These are phyloP conservation scores for Rhynchosporium graminicola DNA, from an alignment of 2,329 filamentous ascomycete species.

Conservation along the genomic window DNA sequence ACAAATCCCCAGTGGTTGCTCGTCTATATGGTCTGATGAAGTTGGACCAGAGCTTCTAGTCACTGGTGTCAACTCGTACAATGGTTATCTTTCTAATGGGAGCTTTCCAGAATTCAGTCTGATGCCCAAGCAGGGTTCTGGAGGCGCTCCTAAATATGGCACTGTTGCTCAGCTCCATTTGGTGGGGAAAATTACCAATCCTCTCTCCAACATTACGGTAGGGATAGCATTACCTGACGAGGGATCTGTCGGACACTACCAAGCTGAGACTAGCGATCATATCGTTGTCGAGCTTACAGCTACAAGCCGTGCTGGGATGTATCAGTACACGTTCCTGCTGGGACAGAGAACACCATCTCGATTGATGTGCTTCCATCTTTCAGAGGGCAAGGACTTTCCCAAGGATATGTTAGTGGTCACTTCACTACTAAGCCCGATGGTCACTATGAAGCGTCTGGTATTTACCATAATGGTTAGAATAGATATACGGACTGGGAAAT, in stretches of 20 bases:
- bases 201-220: conserved; percentile 57
- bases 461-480: conserved; percentile 70
- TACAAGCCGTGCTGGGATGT: conserved; percentile 57
- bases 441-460: conserved; percentile 60
- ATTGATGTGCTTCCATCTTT: conserved; percentile 53
- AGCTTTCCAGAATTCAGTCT: conserved; percentile 61
- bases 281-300: conserved; percentile 60
- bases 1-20: conserved; percentile 48
- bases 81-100: conserved; percentile 52
- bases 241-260: conserved; percentile 63
- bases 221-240: conserved; percentile 52
- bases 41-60: conserved; percentile 46
- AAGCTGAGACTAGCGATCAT: conserved; percentile 54
- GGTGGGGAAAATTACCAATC: conserved; percentile 54
- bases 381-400: conserved; percentile 59
- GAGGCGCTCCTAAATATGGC: conserved; percentile 70
- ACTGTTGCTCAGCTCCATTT: conserved; percentile 62
- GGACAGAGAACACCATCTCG: conserved; percentile 42
- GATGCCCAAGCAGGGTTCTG: conserved; percentile 68
- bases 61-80: conserved; percentile 53
- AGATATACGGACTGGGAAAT: conserved; percentile 62
- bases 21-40: conserved; percentile 50
- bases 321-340: conserved; percentile 56
- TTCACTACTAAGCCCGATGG: conserved; percentile 53
- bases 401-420: conserved; percentile 61